Base-by-base conservation (phyloP, 176 grass and related monocot genomes). In the Carex parvula region DNA sequence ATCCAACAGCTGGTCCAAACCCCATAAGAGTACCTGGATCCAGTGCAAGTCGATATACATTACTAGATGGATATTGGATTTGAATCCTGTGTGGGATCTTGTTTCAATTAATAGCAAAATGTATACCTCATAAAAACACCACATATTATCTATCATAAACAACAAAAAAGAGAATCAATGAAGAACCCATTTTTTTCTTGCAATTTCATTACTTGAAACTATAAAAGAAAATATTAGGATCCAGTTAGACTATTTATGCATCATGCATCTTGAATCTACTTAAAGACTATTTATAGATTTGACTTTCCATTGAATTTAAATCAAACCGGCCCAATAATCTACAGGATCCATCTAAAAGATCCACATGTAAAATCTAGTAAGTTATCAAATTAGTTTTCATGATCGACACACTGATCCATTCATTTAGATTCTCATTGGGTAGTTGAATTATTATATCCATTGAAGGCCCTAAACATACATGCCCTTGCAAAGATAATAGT, bases 81-180 rank as follows among this genome's bases (percentile, higher is more conserved):
- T 58, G 44, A 6, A 57, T 18, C 9, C 22, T 69, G 29, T 18
- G 69, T 54, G 48, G 42, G 29, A 70, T 84, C 20, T 20, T 70
- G 70, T 52, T 74, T 48, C 70, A 53, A 74, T 26, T 52, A 52
- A 21, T 74, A 74, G 44, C 4, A 74, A 73, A 52, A 74, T 74
- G 18, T 6, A 74, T 48, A 50, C 20, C 50, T 14, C 12, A 20
- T 74, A 0, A 21, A 52, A 74, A 74, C 41, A 52, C 70, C 44
- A 24, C 20, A 24, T 52, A 74, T 74, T 52, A 26, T 52, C 14
- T 24, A 53, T 74, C 21, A 74, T 42, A 26, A 39, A 74, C 20
- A 29, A 74, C 70, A 53, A 53, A 50, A 46, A 50, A 50, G 70
- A 73, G 18, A 73, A 22, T 22, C 7, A 73, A 50, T 50, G 39